Evolutionary conservation across 202 grass and related monocot species (phyloP).

Genomic region (Dendrocalamus latiflorus): DNA sequence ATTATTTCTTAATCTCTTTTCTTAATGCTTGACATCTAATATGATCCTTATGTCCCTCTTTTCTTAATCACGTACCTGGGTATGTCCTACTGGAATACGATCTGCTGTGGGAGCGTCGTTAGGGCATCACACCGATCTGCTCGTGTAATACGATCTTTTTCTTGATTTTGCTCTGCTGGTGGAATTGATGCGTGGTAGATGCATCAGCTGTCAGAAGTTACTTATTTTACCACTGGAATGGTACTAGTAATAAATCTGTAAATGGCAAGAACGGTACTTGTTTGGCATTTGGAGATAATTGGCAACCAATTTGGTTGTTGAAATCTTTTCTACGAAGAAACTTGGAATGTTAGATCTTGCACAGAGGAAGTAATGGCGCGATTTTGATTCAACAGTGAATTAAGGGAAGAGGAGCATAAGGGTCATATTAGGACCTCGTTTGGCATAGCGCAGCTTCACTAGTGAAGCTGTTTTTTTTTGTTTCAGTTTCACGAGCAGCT

Average conservation of each 20-base stretch:
- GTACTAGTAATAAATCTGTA: background rate
- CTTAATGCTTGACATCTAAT: too few species aligned
- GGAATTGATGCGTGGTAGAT: conserved; percentile 8
- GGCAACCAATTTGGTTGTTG: too few species aligned
- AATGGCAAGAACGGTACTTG: background rate
- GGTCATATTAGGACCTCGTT: too few species aligned
- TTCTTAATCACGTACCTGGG: too few species aligned
- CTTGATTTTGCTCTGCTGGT: conserved; percentile 11
- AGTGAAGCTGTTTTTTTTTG: too few species aligned
- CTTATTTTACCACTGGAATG: background rate
- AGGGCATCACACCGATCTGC: conserved; percentile 25
- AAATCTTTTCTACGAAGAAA: too few species aligned
- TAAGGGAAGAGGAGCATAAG: too few species aligned
- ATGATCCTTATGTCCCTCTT: too few species aligned
- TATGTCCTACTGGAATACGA: too few species aligned
- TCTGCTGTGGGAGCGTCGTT: background rate
- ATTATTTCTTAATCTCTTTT: too few species aligned
- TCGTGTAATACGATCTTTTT: conserved; percentile 42
- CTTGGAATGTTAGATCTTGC: background rate
- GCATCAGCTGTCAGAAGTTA: background rate
- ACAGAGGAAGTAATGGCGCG: background rate
- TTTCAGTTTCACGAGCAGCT: too few species aligned
- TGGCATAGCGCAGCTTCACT: too few species aligned
- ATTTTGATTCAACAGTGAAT: background rate
- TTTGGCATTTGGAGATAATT: background rate